phyloP scores from a whole-genome alignment of 768 basidiomycete genomes.

The Neoboletus brunneissimus region DNA sequence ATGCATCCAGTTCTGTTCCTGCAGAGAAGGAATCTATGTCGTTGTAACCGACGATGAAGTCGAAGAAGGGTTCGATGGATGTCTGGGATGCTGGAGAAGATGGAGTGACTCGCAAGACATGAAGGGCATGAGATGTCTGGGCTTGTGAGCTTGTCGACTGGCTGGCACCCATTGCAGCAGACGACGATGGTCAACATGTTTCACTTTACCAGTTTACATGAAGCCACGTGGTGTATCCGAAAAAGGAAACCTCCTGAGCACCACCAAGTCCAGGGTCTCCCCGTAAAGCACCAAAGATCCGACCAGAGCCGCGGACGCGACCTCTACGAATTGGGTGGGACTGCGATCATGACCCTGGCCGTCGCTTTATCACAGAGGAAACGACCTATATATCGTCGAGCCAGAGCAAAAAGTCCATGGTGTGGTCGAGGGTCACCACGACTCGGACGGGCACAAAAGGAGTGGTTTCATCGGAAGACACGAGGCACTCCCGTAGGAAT shows the following conservation, averaged over 20 bases:
- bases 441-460: no score
- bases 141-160: slow-evolving; percentile 55
- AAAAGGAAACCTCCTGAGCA: slow-evolving; percentile 13
- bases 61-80: slow-evolving; percentile 89
- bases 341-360: no score
- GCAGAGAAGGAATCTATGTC: slow-evolving; percentile 58
- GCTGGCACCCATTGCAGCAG: slow-evolving; percentile 60
- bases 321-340: no score
- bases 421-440: no score
- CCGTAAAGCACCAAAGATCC: no score
- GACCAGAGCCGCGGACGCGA: no score
- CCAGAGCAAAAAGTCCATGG: no score
- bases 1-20: slow-evolving; percentile 58
- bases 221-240: slow-evolving; percentile 1
- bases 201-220: background rate
- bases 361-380: no score
- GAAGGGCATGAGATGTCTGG: slow-evolving; percentile 54
- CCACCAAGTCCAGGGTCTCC: no score
- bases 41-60: slow-evolving; percentile 87
- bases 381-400: no score
- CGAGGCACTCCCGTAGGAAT: no score
- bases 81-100: slow-evolving; percentile 86
- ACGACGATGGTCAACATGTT: background rate
- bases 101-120: slow-evolving; percentile 87
- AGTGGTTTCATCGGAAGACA: no score